Evolutionary conservation across 805 yeast species (phyloP).

Genomic region (Candida dajiaensis): DNA sequence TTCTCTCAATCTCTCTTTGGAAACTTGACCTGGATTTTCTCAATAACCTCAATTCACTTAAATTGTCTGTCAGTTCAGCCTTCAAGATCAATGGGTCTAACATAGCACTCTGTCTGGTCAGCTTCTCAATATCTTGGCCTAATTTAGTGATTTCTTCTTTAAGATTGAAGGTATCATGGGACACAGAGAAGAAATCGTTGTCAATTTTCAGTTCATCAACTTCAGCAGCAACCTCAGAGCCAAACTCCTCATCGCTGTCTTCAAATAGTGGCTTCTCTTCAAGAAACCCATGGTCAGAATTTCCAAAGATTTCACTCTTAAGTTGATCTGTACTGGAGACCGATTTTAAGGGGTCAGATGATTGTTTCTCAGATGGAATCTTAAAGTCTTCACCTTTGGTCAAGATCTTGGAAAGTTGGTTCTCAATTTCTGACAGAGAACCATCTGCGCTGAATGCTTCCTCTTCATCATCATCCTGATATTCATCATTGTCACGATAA

Average conservation of each 20-base stretch:
- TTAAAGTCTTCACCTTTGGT: conserved; percentile 10
- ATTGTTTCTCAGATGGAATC: not conserved
- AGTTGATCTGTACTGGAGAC: conserved; percentile 3
- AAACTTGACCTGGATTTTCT: conserved; percentile 62
- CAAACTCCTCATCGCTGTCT: conserved; percentile 11
- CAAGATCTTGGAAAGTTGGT: conserved; percentile 26
- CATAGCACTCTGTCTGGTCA: conserved; percentile 57
- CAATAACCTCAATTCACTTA: conserved; percentile 61
- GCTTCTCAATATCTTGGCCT: conserved; percentile 47
- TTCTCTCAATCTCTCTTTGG: conserved; percentile 64
- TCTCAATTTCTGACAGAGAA: conserved; percentile 27
- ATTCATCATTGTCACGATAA: not conserved
- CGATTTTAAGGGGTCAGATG: not conserved
- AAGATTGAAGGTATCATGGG: conserved; percentile 63
- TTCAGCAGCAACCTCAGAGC: conserved; percentile 13
- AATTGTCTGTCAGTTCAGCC: conserved; percentile 80
- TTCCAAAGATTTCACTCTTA: conserved; percentile 23
- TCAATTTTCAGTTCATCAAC: conserved; percentile 26
- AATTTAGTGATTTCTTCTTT: conserved; percentile 63
- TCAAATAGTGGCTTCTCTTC: conserved; percentile 23
- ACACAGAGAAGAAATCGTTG: conserved; percentile 44
- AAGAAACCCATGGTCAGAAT: conserved; percentile 15
- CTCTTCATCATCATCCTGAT: not conserved
- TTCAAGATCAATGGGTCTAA: conserved; percentile 65
- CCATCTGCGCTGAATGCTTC: not conserved